These are phyloP conservation scores for Eucalyptus shirleyi DNA, from an alignment of 345 rosid species.

Conservation along the genomic window DNA sequence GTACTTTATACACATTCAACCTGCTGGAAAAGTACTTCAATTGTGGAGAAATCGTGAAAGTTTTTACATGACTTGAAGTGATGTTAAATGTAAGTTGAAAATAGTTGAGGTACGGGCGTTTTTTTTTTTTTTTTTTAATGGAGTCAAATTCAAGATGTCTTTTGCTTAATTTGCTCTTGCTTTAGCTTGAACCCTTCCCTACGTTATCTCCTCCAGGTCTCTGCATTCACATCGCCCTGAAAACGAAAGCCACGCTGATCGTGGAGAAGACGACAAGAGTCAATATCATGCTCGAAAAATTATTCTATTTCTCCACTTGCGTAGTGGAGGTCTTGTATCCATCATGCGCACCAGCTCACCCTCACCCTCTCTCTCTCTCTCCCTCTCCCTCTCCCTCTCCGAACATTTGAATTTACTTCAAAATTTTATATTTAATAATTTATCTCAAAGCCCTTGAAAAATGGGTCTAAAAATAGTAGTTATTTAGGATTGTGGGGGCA, in stretches of 20 bases:
- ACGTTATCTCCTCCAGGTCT: background rate
- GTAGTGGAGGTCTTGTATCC: background rate
- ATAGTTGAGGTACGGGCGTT: background rate
- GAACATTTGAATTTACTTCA: background rate
- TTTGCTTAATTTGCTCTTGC: background rate
- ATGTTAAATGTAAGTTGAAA: background rate
- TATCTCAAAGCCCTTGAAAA: background rate
- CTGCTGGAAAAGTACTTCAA: background rate
- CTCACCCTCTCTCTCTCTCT: background rate
- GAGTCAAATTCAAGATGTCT: background rate
- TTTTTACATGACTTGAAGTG: background rate
- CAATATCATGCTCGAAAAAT: background rate
- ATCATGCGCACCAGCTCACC: conserved; percentile 26
- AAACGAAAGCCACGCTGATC: background rate
- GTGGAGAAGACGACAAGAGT: background rate
- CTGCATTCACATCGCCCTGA: background rate
- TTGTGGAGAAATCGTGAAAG: background rate
- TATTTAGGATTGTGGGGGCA: background rate
- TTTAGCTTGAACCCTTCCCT: background rate
- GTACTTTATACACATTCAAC: background rate
- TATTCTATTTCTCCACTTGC: background rate
- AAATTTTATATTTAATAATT: background rate
- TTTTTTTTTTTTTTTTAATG: background rate
- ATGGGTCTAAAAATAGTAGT: background rate
- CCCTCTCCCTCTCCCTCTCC: background rate